Evolutionary conservation across 805 yeast genomes (phyloP).

Genomic region (Debaryomyces prosopidis): DNA sequence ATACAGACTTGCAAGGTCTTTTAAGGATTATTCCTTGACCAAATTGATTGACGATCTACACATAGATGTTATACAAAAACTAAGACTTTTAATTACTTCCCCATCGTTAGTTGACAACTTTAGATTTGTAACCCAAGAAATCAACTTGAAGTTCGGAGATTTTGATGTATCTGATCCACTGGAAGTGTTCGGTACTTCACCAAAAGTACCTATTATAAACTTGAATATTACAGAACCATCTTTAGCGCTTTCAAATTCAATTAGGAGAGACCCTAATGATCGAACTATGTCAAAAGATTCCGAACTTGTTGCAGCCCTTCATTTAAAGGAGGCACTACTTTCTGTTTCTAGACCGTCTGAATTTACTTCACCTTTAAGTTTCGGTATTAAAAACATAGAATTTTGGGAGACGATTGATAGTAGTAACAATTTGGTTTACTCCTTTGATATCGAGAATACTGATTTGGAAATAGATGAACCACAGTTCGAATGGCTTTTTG

Average conservation of each 20-base stretch:
- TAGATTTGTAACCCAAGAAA: slow-evolving; percentile 48
- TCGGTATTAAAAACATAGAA: slow-evolving; percentile 33
- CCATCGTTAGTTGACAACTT: slow-evolving; percentile 40
- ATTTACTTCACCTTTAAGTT: slow-evolving; percentile 13
- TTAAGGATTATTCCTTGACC: slow-evolving; percentile 41
- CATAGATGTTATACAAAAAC: slow-evolving; percentile 49
- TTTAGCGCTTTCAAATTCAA: slow-evolving; percentile 26
- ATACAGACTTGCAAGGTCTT: slow-evolving; percentile 33
- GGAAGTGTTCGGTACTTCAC: slow-evolving; percentile 30
- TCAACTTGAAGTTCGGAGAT: slow-evolving; percentile 41
- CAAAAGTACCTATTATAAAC: slow-evolving; percentile 22
- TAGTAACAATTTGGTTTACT: slow-evolving; percentile 14
- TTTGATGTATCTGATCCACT: slow-evolving; percentile 18
- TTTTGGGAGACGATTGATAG: slow-evolving; percentile 30
- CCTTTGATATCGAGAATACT: slow-evolving; percentile 19
- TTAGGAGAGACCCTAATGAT: slow-evolving; percentile 2
- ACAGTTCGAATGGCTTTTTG: slow-evolving; percentile 23
- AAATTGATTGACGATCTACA: slow-evolving; percentile 67
- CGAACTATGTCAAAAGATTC: slow-evolving; percentile 7
- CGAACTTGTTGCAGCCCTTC: slow-evolving; percentile 29
- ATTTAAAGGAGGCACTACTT: slow-evolving; percentile 25
- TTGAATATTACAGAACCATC: slow-evolving; percentile 37
- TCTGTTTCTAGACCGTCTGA: slow-evolving; percentile 24
- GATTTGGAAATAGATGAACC: slow-evolving; percentile 17
- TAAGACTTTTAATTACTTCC: slow-evolving; percentile 35